Percentiles rank a stretch among this genome's conserved stretches.
phyloP scores from a whole-genome alignment of 2,329 filamentous ascomycete genomes.

The Xylariaceae sp. region DNA sequence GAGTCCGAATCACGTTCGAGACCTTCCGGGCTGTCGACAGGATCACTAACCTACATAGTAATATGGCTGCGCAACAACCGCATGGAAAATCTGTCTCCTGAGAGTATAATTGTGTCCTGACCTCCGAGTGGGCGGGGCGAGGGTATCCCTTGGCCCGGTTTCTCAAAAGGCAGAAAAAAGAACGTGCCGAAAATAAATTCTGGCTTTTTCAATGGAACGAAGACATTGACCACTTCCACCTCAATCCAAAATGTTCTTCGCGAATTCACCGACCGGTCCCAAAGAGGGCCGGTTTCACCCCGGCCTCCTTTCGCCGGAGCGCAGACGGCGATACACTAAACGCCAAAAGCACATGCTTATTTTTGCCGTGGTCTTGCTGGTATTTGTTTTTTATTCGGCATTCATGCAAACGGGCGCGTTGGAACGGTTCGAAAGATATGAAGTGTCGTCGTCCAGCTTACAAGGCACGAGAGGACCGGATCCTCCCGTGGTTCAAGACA shows the following conservation, averaged over 20 bases:
- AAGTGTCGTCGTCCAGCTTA: neutral
- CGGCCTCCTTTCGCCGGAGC: conserved; percentile 9
- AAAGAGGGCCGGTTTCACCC: conserved; percentile 21
- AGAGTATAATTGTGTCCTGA: neutral
- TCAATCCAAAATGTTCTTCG: neutral
- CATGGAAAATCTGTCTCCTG: neutral
- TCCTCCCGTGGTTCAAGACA: neutral
- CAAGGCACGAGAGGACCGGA: neutral
- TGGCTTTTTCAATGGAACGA: neutral
- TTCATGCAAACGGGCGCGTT: neutral
- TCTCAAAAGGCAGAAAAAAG: neutral
- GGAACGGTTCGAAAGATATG: neutral
- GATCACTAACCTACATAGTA: neutral
- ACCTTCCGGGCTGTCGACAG: too few relatives aligned
- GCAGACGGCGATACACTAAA: conserved; percentile 11
- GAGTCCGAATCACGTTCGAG: too few relatives aligned
- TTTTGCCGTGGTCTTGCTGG: conserved; percentile 3
- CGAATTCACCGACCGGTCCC: conserved; percentile 12
- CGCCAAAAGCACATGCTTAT: conserved; percentile 5
- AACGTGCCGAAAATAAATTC: neutral
- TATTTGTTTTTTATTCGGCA: conserved; percentile 8
- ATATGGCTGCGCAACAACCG: neutral
- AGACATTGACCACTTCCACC: neutral
- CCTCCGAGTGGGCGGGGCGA: neutral
- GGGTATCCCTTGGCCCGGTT: neutral